phyloP scores from a whole-genome alignment of 257 asterid genomes.

The Scutellaria barbata region DNA sequence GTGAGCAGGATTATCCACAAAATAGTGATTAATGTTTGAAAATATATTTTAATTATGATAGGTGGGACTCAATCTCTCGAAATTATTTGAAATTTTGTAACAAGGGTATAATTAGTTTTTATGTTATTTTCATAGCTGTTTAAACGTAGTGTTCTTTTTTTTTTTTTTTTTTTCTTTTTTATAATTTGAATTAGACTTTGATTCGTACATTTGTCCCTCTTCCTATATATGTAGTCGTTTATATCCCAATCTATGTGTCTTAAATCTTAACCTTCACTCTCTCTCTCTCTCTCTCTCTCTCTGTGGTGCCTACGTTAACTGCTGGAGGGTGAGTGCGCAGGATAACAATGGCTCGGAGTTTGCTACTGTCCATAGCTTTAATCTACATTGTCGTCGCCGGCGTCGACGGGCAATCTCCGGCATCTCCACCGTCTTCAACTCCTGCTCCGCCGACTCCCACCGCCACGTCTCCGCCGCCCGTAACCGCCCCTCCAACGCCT shows the following conservation, averaged over 20 bases:
- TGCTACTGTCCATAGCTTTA: constrained; percentile 40
- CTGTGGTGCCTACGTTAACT: constrained; percentile 35
- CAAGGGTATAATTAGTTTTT: too few relatives aligned
- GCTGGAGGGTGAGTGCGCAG: constrained; percentile 31
- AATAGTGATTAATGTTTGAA: too few relatives aligned
- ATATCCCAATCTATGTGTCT: neutral
- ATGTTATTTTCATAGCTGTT: too few relatives aligned
- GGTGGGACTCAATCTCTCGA: neutral
- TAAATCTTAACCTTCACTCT: constrained; percentile 34
- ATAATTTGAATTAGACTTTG: neutral
- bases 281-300: neutral
- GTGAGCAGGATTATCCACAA: too few relatives aligned
- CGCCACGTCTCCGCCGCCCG: constrained; percentile 44
- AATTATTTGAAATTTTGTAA: too few relatives aligned
- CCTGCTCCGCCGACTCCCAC: constrained; percentile 54
- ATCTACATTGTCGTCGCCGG: constrained; percentile 60
- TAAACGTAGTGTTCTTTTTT: too few relatives aligned
- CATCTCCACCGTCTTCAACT: constrained; percentile 47
- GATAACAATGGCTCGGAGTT: constrained; percentile 49
- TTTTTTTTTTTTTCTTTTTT: too few relatives aligned
- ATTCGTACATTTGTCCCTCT: neutral
- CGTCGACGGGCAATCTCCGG: constrained; percentile 68
- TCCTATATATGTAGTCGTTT: constrained; percentile 44
- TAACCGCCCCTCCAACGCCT: constrained; percentile 37
- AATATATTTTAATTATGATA: too few relatives aligned